These are phyloP conservation scores for Leccinum colubrinum DNA, from an alignment of 1,284 basidiomycete genomes.

Conservation along the genomic window DNA sequence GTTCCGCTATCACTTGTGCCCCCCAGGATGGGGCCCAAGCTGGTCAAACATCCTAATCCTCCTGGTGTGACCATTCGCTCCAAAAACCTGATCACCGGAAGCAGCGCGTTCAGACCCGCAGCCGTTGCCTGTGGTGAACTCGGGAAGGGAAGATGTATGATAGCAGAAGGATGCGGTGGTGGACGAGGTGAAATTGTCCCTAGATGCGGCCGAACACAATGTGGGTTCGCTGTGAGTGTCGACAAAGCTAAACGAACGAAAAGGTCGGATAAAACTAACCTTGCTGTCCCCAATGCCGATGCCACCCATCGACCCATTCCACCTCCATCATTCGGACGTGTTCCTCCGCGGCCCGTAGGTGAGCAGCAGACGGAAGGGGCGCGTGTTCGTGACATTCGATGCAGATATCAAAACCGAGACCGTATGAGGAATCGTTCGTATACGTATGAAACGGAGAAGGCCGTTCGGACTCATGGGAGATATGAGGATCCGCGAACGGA, in stretches of 20 bases:
- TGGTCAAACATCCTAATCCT: background rate
- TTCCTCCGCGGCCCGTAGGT: constrained; percentile 1
- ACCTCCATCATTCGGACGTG: constrained; percentile 1
- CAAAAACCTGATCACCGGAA: background rate
- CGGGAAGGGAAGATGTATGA: background rate
- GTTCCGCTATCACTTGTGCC: background rate
- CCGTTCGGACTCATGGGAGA: constrained; percentile 20
- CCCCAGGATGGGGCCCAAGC: background rate
- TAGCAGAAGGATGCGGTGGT: background rate
- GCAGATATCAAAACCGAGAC: constrained; percentile 76
- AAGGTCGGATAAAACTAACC: background rate
- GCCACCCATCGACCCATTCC: background rate
- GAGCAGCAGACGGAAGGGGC: constrained; percentile 52
- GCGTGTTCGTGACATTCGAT: constrained; percentile 84
- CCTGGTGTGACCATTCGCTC: constrained; percentile 1
- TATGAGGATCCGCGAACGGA: constrained; percentile 13
- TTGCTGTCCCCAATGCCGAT: background rate
- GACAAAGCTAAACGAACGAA: background rate
- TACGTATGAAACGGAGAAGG: constrained; percentile 50
- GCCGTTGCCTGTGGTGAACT: background rate
- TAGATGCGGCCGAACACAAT: background rate
- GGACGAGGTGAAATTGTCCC: background rate
- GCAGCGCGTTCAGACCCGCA: background rate
- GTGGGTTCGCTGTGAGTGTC: background rate
- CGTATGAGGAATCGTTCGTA: constrained; percentile 58